Evolutionary conservation across 495 filamentous ascomycete genomes (phyloP).

Genomic region (Lichenothelia convexa): DNA sequence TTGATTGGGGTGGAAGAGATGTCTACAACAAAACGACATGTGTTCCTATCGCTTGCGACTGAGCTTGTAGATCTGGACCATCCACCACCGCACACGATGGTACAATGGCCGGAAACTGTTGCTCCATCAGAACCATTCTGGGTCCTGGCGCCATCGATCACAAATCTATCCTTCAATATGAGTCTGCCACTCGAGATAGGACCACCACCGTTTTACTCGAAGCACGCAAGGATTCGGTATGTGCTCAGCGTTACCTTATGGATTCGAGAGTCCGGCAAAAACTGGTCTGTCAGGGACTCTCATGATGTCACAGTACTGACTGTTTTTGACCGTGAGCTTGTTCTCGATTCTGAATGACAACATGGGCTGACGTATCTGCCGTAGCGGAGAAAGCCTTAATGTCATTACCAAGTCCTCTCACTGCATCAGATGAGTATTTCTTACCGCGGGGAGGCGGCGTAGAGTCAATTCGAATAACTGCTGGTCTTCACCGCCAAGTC

Average conservation of each 20-base stretch:
- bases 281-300: constrained; percentile 22
- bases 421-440: constrained; percentile 29
- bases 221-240: constrained; percentile 32
- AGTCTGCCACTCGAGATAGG: constrained; percentile 35
- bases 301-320: constrained; percentile 20
- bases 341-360: constrained; percentile 7
- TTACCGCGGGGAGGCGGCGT: constrained; percentile 17
- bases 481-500: constrained; percentile 36
- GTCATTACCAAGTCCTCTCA: constrained; percentile 30
- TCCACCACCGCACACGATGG: constrained; percentile 31
- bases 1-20: constrained; percentile 35
- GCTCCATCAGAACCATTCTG: constrained; percentile 23
- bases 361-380: constrained; percentile 15
- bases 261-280: constrained; percentile 23
- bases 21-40: constrained; percentile 18
- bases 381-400: constrained; percentile 34
- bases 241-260: constrained; percentile 24
- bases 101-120: constrained; percentile 20
- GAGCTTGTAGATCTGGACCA: constrained; percentile 32
- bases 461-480: constrained; percentile 30
- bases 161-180: constrained; percentile 30
- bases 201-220: constrained; percentile 34
- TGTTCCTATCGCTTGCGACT: constrained; percentile 31
- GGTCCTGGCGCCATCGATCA: constrained; percentile 27
- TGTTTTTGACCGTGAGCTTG: constrained; percentile 17